phyloP scores from a whole-genome alignment of 371 early-diverging fungal species.

The Entomophthora muscae region DNA sequence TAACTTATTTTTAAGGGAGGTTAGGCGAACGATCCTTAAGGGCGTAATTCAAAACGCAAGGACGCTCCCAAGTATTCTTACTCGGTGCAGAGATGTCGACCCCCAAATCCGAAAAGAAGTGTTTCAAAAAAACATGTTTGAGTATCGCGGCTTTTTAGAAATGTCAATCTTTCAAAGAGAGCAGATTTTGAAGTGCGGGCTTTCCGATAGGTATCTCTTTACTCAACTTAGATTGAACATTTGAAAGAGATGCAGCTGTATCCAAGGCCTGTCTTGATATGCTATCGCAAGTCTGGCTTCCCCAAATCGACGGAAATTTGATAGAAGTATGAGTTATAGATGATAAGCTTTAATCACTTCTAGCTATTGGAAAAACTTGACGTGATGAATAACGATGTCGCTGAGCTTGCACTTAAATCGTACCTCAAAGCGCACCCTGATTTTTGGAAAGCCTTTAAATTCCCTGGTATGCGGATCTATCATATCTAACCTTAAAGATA shows the following conservation, averaged over 20 bases:
- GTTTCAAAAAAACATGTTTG: conserved; percentile 44
- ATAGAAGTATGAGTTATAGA: conserved; percentile 25
- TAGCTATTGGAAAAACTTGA: conserved; percentile 62
- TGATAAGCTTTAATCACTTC: no score
- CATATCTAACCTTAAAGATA: neutral
- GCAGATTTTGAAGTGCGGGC: conserved; percentile 46
- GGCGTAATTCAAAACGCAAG: conserved; percentile 40
- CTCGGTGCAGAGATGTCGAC: conserved; percentile 61
- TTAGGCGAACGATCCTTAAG: conserved; percentile 62
- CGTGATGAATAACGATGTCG: conserved; percentile 46
- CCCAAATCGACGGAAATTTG: conserved; percentile 49
- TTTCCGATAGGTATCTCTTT: conserved; percentile 37
- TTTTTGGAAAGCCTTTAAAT: conserved; percentile 31
- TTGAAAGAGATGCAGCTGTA: conserved; percentile 43
- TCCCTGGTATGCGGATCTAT: conserved; percentile 22
- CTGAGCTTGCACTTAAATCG: conserved; percentile 43
- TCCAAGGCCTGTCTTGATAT: conserved; percentile 50
- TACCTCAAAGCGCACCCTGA: conserved; percentile 45
- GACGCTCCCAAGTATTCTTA: conserved; percentile 48
- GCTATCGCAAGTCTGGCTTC: conserved; percentile 58
- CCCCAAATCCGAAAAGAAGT: conserved; percentile 39
- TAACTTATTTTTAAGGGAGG: conserved; percentile 31
- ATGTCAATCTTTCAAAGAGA: conserved; percentile 51
- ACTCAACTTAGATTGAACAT: neutral
- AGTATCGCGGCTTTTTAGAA: conserved; percentile 40